Evolutionary conservation across 164 flowering plant genomes (phyloP).

Genomic region (Sedum album): DNA sequence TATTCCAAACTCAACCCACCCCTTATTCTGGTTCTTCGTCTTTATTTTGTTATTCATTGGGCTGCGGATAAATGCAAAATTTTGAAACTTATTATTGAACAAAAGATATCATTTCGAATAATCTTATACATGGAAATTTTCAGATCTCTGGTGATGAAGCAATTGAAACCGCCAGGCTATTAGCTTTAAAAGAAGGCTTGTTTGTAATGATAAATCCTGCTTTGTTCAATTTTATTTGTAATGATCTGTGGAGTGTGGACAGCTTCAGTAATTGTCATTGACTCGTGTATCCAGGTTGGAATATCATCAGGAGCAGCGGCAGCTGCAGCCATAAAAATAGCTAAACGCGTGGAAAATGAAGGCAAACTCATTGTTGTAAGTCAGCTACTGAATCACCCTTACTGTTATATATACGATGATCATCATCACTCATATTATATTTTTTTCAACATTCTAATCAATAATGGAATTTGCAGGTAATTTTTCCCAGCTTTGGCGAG

Average conservation of each 20-base stretch:
- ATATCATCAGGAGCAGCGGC: slow-evolving; percentile 23
- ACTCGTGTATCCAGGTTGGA: slow-evolving; percentile 9
- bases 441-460: not conserved
- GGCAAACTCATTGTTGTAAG: slow-evolving; percentile 13
- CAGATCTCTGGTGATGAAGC: slow-evolving; percentile 4
- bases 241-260: too few relatives aligned
- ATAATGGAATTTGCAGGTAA: not conserved
- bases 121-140: too few relatives aligned
- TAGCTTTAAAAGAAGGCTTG: slow-evolving; percentile 9
- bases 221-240: not conserved
- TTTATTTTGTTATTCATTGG: too few relatives aligned
- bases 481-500: slow-evolving; percentile 4
- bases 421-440: too few relatives aligned
- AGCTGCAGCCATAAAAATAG: slow-evolving; percentile 28
- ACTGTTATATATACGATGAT: too few relatives aligned
- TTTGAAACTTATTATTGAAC: too few relatives aligned
- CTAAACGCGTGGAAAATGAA: slow-evolving; percentile 9
- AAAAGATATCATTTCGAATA: too few relatives aligned
- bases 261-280: not conserved
- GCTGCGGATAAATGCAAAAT: too few relatives aligned
- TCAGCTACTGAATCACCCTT: not conserved
- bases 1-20: too few relatives aligned
- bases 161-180: slow-evolving; percentile 3
- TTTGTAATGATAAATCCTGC: not conserved
- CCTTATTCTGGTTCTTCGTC: too few relatives aligned